Evolutionary conservation across 257 asterid genomes (phyloP).

Genomic region (Nyctanthes arbortristis): DNA sequence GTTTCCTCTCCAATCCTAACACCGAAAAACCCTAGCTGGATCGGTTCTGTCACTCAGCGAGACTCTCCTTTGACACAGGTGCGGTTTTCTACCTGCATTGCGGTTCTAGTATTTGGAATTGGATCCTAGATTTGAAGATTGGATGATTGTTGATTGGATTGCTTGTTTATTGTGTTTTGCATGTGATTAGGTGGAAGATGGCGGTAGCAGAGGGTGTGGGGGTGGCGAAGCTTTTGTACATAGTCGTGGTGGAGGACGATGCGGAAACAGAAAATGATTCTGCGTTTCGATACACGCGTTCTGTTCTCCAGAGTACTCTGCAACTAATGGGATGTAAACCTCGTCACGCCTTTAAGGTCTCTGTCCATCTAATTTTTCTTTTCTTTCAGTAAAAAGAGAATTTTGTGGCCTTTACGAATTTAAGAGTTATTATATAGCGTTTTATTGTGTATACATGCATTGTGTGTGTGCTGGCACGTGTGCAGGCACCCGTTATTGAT

Average conservation of each 20-base stretch:
- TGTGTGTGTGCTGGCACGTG: background rate
- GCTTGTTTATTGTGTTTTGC: conserved; percentile 24
- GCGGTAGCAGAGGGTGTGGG: conserved; percentile 53
- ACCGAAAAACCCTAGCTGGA: conserved; percentile 31
- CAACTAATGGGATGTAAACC: conserved; percentile 99
- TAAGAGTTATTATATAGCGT: conserved; percentile 13
- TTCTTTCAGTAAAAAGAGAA: background rate
- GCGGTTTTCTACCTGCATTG: conserved; percentile 37
- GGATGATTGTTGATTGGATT: conserved; percentile 3
- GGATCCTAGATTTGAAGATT: conserved; percentile 13
- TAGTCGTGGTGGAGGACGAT: conserved; percentile 70
- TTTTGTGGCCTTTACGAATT: background rate
- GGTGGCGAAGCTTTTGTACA: conserved; percentile 69
- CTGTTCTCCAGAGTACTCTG: conserved; percentile 87
- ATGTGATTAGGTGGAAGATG: conserved; percentile 45
- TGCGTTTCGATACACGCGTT: conserved; percentile 87
- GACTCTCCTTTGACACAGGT: conserved; percentile 29
- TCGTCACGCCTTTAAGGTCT: conserved; percentile 96
- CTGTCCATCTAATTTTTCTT: background rate
- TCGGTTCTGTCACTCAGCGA: background rate
- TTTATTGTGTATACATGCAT: conserved; percentile 23
- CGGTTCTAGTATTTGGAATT: background rate
- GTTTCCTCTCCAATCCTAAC: background rate
- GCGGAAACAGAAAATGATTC: conserved; percentile 34
- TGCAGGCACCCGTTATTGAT: conserved; percentile 5